Base-by-base conservation (phyloP, 441 rosid genomes). In the Euphorbia celastroides region DNA sequence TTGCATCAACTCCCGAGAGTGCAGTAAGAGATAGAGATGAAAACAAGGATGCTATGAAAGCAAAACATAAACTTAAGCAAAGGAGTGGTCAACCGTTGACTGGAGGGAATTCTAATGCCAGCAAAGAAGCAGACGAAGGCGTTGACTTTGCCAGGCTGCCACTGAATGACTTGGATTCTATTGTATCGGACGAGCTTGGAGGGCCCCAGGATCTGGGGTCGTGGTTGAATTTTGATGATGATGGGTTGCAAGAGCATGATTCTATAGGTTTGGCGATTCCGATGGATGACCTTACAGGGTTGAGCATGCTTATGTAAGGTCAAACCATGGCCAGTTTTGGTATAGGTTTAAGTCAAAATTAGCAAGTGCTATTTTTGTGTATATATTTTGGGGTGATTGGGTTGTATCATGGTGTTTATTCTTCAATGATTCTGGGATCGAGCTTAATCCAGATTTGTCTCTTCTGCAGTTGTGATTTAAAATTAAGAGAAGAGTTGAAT, bases 251-350 rank as follows among this genome's bases (percentile, higher is more conserved):
- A 65, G 99, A 82, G 60, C 79, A 79, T 59, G 94, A 86, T 71
- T 70, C 86, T 0, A 75, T 79, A 11, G 98, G 97, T 68, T 89
- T 91, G 46, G 86, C 84, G 60, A 89, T 89, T 76, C 98, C 99
- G 11, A 89, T 90, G 97, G 98, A 94, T 70, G 98, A 92, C 73
- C 89, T 94, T 31, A 70, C 83, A 1, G 83, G 80, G 27, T 69
- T 86, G 75, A 75, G 72, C 23, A 75, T 81, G 80, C 64, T 79
- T 5, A 46, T 74, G 65, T 76, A 66, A 28, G 34, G 34, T 20
- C 38, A 27, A 27, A 20, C 2, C 42, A n/a, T 59, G 57, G 50
- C 19, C 52, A 41, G 27, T 7, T 20, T 20, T 60, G 38, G 9
- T 34, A 46, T 48, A 34, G 38, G 38, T 34, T 34, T 34, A 3